A percentile compares a stretch with the other conserved stretches of the same genome.
These are phyloP conservation scores for Sphagnum contortum DNA, from an alignment of 225 moss, liverwort and hornwort genomes.

Conservation along the genomic window DNA sequence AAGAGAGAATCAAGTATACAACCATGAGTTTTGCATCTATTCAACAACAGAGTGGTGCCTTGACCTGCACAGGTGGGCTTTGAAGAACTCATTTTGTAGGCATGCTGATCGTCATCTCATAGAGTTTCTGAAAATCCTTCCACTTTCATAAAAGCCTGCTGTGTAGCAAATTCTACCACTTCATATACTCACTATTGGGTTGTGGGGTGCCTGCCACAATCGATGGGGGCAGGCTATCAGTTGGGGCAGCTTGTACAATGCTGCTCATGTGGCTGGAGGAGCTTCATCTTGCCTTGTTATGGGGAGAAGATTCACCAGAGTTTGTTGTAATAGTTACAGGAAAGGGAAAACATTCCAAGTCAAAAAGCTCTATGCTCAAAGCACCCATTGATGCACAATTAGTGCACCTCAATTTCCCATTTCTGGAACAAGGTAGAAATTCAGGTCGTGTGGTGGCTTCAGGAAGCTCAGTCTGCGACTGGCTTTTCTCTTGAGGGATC, in stretches of 20 bases:
- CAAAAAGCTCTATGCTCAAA: constrained; percentile 58
- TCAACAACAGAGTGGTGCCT: constrained; percentile 66
- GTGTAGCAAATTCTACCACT: neutral
- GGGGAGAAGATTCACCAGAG: constrained; percentile 77
- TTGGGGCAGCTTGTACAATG: constrained; percentile 68
- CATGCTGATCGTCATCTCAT: too few species aligned
- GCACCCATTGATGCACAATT: constrained; percentile 43
- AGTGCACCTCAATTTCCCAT: constrained; percentile 39
- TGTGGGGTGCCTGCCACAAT: too few species aligned
- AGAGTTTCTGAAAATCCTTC: too few species aligned
- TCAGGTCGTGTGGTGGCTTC: constrained; percentile 29
- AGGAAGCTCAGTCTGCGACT: constrained; percentile 31
- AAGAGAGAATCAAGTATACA: constrained; percentile 48
- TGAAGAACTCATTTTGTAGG: neutral
- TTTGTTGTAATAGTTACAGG: constrained; percentile 62
- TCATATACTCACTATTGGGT: too few species aligned
- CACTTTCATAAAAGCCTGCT: neutral
- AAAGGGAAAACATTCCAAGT: constrained; percentile 74
- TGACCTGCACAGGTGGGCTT: constrained; percentile 64
- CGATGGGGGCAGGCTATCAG: constrained; percentile 41
- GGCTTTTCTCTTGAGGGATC: constrained; percentile 34
- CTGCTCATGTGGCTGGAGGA: constrained; percentile 64
- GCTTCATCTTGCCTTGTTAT: constrained; percentile 65
- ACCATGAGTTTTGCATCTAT: constrained; percentile 30
- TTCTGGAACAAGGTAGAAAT: constrained; percentile 29